phyloP scores from a whole-genome alignment of 2,329 filamentous ascomycete genomes.

The Fusarium burgessii region DNA sequence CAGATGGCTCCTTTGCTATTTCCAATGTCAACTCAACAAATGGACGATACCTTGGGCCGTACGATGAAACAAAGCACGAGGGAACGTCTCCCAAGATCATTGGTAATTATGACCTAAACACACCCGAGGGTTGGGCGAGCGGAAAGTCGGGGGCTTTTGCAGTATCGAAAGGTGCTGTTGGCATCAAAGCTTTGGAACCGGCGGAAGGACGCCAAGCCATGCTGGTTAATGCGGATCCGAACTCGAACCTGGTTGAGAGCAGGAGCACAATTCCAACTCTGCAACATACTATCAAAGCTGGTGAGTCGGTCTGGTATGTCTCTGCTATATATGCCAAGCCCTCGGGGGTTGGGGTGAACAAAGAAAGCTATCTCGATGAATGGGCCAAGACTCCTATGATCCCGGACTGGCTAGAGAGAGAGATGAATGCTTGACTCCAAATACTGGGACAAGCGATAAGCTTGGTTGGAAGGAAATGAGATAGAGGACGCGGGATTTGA shows the following conservation, averaged over 20 bases:
- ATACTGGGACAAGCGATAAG: background rate
- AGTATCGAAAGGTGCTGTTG: slow-evolving; percentile 67
- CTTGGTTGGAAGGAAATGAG: slow-evolving; percentile 28
- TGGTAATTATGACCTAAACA: slow-evolving; percentile 69
- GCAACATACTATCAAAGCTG: slow-evolving; percentile 69
- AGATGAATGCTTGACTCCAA: slow-evolving; percentile 55
- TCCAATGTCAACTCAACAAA: slow-evolving; percentile 62
- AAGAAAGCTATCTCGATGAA: slow-evolving; percentile 66
- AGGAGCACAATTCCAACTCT: slow-evolving; percentile 79
- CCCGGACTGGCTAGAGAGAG: slow-evolving; percentile 69
- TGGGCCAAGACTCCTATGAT: slow-evolving; percentile 71
- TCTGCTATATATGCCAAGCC: slow-evolving; percentile 79
- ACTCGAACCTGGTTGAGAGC: slow-evolving; percentile 80
- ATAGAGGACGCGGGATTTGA: slow-evolving; percentile 21
- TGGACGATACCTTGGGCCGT: slow-evolving; percentile 64
- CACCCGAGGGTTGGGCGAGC: slow-evolving; percentile 64
- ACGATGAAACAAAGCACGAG: slow-evolving; percentile 59
- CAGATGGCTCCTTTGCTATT: slow-evolving; percentile 81
- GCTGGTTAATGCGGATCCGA: slow-evolving; percentile 81
- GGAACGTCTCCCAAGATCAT: slow-evolving; percentile 68
- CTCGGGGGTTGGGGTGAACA: slow-evolving; percentile 63
- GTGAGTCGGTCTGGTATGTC: slow-evolving; percentile 73
- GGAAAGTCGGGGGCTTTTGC: slow-evolving; percentile 67
- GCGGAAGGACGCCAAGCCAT: slow-evolving; percentile 66
- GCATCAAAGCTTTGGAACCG: slow-evolving; percentile 67